Evolutionary conservation across 352 stramenopile species (phyloP), one percentile per base, ranked within the genome.

Genomic region (Phytophthora pluvialis): DNA sequence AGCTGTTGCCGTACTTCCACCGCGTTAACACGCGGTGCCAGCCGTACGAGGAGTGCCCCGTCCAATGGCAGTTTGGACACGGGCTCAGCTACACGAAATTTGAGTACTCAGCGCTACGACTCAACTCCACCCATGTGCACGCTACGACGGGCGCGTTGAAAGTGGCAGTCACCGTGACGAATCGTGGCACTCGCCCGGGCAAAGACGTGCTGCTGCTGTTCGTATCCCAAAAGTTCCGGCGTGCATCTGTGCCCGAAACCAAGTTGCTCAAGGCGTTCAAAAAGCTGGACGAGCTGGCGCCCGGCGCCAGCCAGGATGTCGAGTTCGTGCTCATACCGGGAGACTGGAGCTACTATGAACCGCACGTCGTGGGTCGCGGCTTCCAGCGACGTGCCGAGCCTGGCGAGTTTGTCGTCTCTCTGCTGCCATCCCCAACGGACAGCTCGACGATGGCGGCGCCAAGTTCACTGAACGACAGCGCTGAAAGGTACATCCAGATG

Each of bases 131-230:
- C 1, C 36, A 62, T 0, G 75, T 76, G 26, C 51, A 65, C 3
- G 52, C 82, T 26, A 69, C 65, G 3, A 56, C 38, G 4, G 81
- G 69, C 3, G 38, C 49, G 2, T 58, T 93, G 9, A 10, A 80
- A 11, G 77, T 88, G 6, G 54, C 42, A 0, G 66, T 96, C 42
- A 89, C 80, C 1, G 76, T 97, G 13, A 74, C 69, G 35, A 97
- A 97, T 67, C 63, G 53, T 5, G 88, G 88, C 8, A 29, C 48
- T 5, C 44, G 49, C 4, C 57, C 67, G 0, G 85, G 83, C 15
- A 81, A 86, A 18, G 85, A 96, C 25, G 75, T 78, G 15, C 77
- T 97, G 8, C 52, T 97, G 55, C 68, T 96, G 1, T 94, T 93
- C 46, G 56, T 91, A 16, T 60, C 79, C 2, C 76, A 95, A 48